Percentiles rank a stretch among this genome's conserved stretches.
phyloP scores from a whole-genome alignment of 192 early-diverging fungal genomes.

The Thamnidium elegans region DNA sequence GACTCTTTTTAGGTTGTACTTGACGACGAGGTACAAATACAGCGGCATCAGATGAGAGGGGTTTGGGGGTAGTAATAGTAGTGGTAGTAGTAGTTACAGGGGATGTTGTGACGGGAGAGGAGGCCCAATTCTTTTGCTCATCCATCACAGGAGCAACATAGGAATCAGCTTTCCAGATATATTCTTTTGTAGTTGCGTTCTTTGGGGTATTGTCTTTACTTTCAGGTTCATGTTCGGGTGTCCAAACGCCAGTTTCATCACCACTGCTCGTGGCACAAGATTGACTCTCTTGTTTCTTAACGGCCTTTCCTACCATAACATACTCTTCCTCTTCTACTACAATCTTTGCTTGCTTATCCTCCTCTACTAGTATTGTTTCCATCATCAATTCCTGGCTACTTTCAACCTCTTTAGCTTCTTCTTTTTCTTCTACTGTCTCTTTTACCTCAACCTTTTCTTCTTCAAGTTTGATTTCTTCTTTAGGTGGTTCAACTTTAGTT shows the following conservation, averaged over 20 bases:
- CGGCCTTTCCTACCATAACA: not conserved
- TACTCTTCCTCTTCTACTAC: not conserved
- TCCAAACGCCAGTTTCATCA: not conserved
- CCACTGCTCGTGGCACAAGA: not conserved
- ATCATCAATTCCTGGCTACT: too few species aligned
- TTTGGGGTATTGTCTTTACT: not conserved
- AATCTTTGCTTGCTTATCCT: not conserved
- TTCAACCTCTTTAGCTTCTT: too few species aligned
- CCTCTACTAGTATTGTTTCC: too few species aligned
- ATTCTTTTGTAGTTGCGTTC: not conserved
- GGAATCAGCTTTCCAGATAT: not conserved
- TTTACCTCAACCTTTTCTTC: too few species aligned
- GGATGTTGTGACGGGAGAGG: not conserved
- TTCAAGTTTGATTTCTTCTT: not conserved
- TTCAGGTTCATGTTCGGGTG: not conserved
- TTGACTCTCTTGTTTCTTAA: not conserved
- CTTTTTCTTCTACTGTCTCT: too few species aligned
- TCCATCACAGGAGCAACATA: not conserved
- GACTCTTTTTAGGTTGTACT: slow-evolving; percentile 2
- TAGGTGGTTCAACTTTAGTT: not conserved
- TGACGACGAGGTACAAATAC: not conserved
- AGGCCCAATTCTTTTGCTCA: too few species aligned
- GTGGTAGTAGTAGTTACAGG: not conserved
- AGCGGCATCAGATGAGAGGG: not conserved
- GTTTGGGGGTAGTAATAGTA: too few species aligned